These are phyloP conservation scores for Trichoderma brevicompactum DNA, from an alignment of 2,329 filamentous ascomycete species.

Conservation along the genomic window DNA sequence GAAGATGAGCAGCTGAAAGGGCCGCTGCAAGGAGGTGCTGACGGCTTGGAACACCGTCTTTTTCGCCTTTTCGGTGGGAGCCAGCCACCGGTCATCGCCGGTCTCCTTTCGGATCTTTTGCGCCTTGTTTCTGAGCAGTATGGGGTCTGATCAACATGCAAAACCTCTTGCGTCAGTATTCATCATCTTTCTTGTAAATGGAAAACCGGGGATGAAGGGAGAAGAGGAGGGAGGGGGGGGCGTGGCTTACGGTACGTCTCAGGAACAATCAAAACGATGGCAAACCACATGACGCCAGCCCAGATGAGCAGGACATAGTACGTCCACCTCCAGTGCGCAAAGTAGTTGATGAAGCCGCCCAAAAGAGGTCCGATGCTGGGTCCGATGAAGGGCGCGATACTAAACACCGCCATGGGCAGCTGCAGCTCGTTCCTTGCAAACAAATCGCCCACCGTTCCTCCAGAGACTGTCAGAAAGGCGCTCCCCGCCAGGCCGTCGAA, in stretches of 20 bases:
- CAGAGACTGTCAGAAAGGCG: constrained; percentile 73
- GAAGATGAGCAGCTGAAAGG: constrained; percentile 76
- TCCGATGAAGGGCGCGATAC: constrained; percentile 67
- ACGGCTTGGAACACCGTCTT: constrained; percentile 69
- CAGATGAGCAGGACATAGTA: constrained; percentile 87
- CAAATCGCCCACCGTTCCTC: constrained; percentile 83
- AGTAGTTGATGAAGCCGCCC: constrained; percentile 83
- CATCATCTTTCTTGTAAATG: background rate
- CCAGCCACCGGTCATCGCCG: constrained; percentile 75
- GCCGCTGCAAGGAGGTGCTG: constrained; percentile 63
- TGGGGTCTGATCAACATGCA: constrained; percentile 52
- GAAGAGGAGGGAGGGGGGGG: background rate
- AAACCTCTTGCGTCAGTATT: background rate
- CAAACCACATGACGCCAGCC: constrained; percentile 65
- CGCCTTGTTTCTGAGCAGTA: constrained; percentile 76
- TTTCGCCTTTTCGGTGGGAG: constrained; percentile 74
- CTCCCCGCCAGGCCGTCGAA: constrained; percentile 73
- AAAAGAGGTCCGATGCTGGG: constrained; percentile 63
- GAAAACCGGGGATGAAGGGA: no score
- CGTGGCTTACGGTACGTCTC: constrained; percentile 73
- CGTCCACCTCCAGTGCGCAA: constrained; percentile 76
- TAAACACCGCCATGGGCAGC: constrained; percentile 82
- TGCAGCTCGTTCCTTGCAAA: constrained; percentile 72
- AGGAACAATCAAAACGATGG: constrained; percentile 74
- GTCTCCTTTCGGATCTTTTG: constrained; percentile 71